These are phyloP conservation scores for Fusarium hostae DNA, from an alignment of 2,329 filamentous ascomycete species.

Conservation along the genomic window DNA sequence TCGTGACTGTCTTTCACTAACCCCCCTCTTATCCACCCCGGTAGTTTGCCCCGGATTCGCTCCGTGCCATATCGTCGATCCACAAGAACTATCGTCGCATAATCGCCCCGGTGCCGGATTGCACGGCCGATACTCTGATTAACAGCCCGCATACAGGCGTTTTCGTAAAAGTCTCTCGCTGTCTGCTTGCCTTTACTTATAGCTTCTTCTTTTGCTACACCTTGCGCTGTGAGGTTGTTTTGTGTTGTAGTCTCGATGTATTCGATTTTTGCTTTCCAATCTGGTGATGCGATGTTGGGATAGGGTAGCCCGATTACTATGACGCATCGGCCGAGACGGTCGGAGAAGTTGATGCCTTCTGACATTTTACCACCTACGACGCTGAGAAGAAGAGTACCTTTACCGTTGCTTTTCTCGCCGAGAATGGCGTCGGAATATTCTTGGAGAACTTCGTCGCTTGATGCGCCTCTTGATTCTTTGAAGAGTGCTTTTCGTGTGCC, in stretches of 20 bases:
- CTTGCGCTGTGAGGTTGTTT: slow-evolving; percentile 48
- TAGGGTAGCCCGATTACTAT: slow-evolving; percentile 93
- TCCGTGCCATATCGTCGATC: slow-evolving; percentile 82
- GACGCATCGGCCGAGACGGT: slow-evolving; percentile 87
- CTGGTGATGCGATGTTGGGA: slow-evolving; percentile 86
- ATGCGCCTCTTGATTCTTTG: slow-evolving; percentile 63
- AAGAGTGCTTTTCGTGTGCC: slow-evolving; percentile 71
- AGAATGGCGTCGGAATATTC: slow-evolving; percentile 78
- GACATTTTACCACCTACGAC: slow-evolving; percentile 95
- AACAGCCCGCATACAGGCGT: slow-evolving; percentile 94
- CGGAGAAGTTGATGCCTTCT: slow-evolving; percentile 98
- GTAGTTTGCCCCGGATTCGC: slow-evolving; percentile 81
- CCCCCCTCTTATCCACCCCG: slow-evolving; percentile 86
- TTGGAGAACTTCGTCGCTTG: slow-evolving; percentile 76
- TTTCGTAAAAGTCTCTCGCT: slow-evolving; percentile 87
- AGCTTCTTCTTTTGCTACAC: slow-evolving; percentile 43
- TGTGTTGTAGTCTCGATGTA: slow-evolving; percentile 77
- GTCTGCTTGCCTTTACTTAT: slow-evolving; percentile 60
- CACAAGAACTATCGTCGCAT: slow-evolving; percentile 87
- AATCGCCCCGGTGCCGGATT: slow-evolving; percentile 88
- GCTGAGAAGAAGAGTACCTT: slow-evolving; percentile 84
- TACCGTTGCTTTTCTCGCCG: slow-evolving; percentile 48
- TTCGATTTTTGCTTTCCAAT: slow-evolving; percentile 92
- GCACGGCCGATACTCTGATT: slow-evolving; percentile 96
- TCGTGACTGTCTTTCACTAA: slow-evolving; percentile 63